Base-by-base conservation (phyloP, 805 yeast species). In the Lipomyces sp. region DNA sequence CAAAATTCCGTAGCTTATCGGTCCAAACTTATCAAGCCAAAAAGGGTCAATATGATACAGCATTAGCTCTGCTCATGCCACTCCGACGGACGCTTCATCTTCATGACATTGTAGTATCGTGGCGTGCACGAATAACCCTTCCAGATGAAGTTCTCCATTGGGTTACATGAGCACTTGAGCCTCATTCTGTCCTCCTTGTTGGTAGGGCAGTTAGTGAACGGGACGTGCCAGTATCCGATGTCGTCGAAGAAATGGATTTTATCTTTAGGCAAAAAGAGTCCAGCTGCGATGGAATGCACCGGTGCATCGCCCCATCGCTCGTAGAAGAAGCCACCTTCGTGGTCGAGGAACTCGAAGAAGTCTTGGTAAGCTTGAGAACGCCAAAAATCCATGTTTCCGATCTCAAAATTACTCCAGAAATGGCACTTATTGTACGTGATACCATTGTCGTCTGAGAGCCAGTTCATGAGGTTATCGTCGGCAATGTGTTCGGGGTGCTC, bases 231-330 rank as follows among this genome's bases (percentile, higher is more conserved):
- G 78, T 85, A 85, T 37, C 88, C 88, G 64, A 85, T 83, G 71
- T 86, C 86, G 50, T 81, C 86, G 73, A 87, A 88, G 76, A 83
- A 82, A 69, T 87, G 89, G 35, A 88, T 77, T 69, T 85, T 79
- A 34, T 81, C 81, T 65, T 79, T 82, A 33, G 85, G 80, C 64
- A 86, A 73, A 75, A 88, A 80, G 66, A 85, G 79, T 0, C 87
- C 80, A 2, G 83, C 88, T 3, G 88, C 92, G 66, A 88, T 79
- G 2, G 90, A 83, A 76, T 88, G 92, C 56, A 88, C 83, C 2
- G 91, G 91, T 0, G 92, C 92, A 76, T 88, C 92, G 33, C 92
- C 92, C 92, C 92, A 88, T 76, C 92, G 80, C 76, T 88, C 90
- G 77, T 88, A 88, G 77, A 86, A 88, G 77, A 88, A 87, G 56